phyloP scores from a whole-genome alignment of 768 basidiomycete species.

The Rhodotorula kratochvilovae region DNA sequence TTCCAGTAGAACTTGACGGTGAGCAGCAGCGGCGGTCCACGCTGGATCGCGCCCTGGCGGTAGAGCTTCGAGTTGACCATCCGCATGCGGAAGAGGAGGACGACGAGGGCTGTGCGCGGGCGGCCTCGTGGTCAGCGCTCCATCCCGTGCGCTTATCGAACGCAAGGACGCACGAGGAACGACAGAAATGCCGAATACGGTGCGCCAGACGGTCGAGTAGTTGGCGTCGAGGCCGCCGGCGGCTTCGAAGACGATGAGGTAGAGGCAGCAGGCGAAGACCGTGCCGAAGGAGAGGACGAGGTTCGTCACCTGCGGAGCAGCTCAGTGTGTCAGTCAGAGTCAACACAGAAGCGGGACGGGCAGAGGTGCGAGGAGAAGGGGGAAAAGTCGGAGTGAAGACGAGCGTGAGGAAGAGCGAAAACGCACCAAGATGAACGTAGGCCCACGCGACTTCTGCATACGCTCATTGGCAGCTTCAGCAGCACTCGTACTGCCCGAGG shows the following conservation, averaged over 20 bases:
- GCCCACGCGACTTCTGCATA: conserved; percentile 59
- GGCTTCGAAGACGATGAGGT: conserved; percentile 64
- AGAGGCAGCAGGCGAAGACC: conserved; percentile 62
- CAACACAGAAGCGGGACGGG: no score
- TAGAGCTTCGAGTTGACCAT: conserved; percentile 62
- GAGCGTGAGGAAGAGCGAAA: no score
- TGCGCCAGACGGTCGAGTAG: conserved; percentile 62
- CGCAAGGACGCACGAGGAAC: conserved; percentile 46
- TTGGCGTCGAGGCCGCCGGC: conserved; percentile 57
- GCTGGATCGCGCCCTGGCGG: conserved; percentile 37
- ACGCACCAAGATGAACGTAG: conserved; percentile 66
- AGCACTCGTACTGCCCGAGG: conserved; percentile 61
- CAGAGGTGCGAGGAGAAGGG: no score
- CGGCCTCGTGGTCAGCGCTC: no score
- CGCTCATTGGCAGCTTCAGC: conserved; percentile 71
- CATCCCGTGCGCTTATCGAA: no score
- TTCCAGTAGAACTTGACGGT: conserved; percentile 62
- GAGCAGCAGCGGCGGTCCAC: conserved; percentile 58
- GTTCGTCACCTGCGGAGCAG: conserved; percentile 12
- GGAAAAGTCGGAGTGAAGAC: no score
- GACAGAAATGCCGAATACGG: conserved; percentile 27
- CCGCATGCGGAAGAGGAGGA: conserved; percentile 66
- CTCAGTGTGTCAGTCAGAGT: not conserved
- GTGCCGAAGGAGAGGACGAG: conserved; percentile 58
- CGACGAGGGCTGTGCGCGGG: conserved; percentile 50